These are phyloP conservation scores for Grosmannia clavigera DNA, from an alignment of 2,329 filamentous ascomycete species.

Conservation along the genomic window DNA sequence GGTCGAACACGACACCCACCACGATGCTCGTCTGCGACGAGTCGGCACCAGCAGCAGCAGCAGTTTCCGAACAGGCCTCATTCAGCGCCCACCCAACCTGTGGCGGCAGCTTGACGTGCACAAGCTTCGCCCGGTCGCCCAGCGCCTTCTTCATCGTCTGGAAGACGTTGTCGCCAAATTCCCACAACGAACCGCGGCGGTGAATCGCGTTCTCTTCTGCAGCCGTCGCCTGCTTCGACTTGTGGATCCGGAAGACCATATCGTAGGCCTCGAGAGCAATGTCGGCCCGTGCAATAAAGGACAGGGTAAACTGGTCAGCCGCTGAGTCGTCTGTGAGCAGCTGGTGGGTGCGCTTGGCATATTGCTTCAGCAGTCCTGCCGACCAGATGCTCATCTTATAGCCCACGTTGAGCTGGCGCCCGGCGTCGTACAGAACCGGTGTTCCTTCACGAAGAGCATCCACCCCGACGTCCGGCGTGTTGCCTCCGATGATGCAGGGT, in stretches of 20 bases:
- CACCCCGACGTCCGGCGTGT: constrained; percentile 21
- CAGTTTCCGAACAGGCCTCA: constrained; percentile 9
- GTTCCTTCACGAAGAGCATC: constrained; percentile 26
- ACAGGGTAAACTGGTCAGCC: constrained; percentile 69
- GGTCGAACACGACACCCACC: constrained; percentile 61
- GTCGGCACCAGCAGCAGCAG: not conserved
- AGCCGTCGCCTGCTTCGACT: constrained; percentile 5
- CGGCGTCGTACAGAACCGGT: constrained; percentile 69
- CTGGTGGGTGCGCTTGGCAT: constrained; percentile 62
- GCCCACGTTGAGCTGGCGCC: constrained; percentile 64
- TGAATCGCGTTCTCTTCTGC: constrained; percentile 12
- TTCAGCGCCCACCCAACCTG: constrained; percentile 33
- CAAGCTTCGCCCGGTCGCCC: constrained; percentile 57
- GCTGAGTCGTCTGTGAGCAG: constrained; percentile 61
- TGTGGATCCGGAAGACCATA: constrained; percentile 24
- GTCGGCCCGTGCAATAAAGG: constrained; percentile 60
- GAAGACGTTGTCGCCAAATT: constrained; percentile 47
- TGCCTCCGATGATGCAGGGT: constrained; percentile 42
- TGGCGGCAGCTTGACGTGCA: constrained; percentile 42
- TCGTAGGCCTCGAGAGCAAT: constrained; percentile 45
- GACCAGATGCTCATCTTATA: constrained; percentile 89
- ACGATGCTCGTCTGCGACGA: not conserved
- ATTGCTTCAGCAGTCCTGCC: constrained; percentile 57
- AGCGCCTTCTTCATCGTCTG: constrained; percentile 57
- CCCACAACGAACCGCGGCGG: constrained; percentile 28